Evolutionary conservation across 1,284 basidiomycete genomes (phyloP), one percentile per base, ranked within the genome.

Genomic region (Chiua sp.): DNA sequence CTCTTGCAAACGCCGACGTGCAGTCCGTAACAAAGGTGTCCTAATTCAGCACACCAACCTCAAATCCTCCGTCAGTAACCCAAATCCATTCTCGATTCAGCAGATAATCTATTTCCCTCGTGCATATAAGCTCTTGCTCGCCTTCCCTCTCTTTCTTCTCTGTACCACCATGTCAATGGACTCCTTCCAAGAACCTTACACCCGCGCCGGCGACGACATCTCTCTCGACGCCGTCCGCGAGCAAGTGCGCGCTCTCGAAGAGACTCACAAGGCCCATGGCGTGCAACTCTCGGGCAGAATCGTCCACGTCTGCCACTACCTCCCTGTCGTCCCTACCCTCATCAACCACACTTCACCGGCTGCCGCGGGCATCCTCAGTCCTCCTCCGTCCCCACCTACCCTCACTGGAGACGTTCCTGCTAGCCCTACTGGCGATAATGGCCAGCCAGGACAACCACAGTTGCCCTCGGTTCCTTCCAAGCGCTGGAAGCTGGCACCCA

Each of bases 291-390:
- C 90, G 8, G 94, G 94, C 8, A 86, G 94, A 53, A 91, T 96
- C 72, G 84, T 96, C 66, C 94, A 96, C 68, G 87, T 96, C 65
- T 91, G 88, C 76, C 92, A 94, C 74, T 91, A 92, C 71, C 85
- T 94, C 56, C 92, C 92, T 60, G 79, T 93, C 68, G 77, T 80
- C 26, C 82, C 85, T 18, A 83, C 87, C 26, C 82, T 92, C 66
- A 72, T 81, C 65, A 73, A 77, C 22, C 72, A 67, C 42, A 59
- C 86, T 18, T 80, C 90, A 61, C 75, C 81, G 56, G 74, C 78
- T 12, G 72, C 73, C 20, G 68, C 78, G 5, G 86, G 82, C 47
- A 82, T 91, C 44, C 81, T 84, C 57, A 88, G 84, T 59, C 91
- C 90, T 2, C 90, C 91, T 2, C 79, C 84, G 1, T 91, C 90